Evolutionary conservation across 371 early-diverging fungal species (phyloP).

Genomic region (Mortierella sp.): DNA sequence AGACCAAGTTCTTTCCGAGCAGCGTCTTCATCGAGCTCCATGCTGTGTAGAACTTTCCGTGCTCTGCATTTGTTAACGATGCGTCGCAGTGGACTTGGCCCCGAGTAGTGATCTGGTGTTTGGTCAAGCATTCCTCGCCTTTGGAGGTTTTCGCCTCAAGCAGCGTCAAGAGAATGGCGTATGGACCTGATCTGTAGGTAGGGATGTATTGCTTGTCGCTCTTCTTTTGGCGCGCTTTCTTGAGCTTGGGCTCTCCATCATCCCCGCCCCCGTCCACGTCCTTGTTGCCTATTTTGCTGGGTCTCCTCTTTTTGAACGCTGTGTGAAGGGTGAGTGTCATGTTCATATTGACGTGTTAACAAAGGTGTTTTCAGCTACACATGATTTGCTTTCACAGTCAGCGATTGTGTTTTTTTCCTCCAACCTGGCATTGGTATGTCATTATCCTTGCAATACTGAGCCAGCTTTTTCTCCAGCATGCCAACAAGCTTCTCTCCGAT

Average conservation of each 20-base stretch:
- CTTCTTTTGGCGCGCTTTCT: conserved; percentile 15
- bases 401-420: background rate
- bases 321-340: too few species aligned
- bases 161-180: conserved; percentile 87
- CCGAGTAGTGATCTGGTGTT: conserved; percentile 66
- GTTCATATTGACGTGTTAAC: too few species aligned
- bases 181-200: conserved; percentile 82
- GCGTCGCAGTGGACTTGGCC: conserved; percentile 75
- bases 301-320: conserved; percentile 1
- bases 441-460: conserved; percentile 64
- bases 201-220: conserved; percentile 84
- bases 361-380: too few species aligned
- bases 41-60: conserved; percentile 73
- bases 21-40: conserved; percentile 84
- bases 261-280: background rate
- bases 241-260: conserved; percentile 23
- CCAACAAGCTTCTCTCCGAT: conserved; percentile 72
- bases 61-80: conserved; percentile 72
- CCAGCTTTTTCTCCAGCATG: conserved; percentile 68
- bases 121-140: conserved; percentile 55
- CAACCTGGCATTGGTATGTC: conserved; percentile 65
- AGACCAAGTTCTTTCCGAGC: conserved; percentile 74
- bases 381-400: background rate
- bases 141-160: conserved; percentile 53
- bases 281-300: background rate